A percentile compares a stretch with the other conserved stretches of the same genome.
Evolutionary conservation across 2,329 filamentous ascomycete species (phyloP).

Genomic region (Fusarium tuaranense): DNA sequence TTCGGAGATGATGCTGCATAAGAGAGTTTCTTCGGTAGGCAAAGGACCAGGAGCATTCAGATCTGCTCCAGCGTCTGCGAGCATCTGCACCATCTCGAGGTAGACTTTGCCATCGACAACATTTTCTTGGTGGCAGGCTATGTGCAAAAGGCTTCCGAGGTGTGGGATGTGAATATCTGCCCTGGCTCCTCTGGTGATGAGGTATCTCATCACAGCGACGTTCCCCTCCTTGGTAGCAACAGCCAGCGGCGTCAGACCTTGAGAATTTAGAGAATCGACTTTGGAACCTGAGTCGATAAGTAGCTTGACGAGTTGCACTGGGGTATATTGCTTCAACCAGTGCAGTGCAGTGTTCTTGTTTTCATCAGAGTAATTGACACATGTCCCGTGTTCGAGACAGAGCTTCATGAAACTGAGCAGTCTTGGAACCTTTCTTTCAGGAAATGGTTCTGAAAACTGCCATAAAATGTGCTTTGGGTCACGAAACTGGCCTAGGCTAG

Average conservation of each 20-base stretch:
- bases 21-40: not conserved
- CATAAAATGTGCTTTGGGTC: not conserved
- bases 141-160: slow-evolving; percentile 4
- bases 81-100: not conserved
- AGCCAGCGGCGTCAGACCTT: not conserved
- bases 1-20: not conserved
- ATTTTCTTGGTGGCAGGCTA: not conserved
- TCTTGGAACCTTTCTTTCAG: not conserved
- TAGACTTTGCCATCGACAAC: not conserved
- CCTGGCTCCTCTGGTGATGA: slow-evolving; percentile 1
- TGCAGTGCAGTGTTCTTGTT: slow-evolving; percentile 1
- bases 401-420: not conserved
- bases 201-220: not conserved
- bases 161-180: not conserved
- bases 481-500: not conserved
- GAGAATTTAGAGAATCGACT: not conserved
- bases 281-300: not conserved
- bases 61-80: not conserved
- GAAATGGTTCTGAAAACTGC: not conserved
- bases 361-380: not conserved
- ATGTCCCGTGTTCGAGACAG: not conserved
- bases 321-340: not conserved
- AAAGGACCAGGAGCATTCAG: not conserved
- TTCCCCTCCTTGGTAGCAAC: not conserved
- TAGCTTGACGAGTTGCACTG: not conserved